These are phyloP conservation scores for Persicaria tinctoria DNA, from an alignment of 148 eudicot species.

Conservation along the genomic window DNA sequence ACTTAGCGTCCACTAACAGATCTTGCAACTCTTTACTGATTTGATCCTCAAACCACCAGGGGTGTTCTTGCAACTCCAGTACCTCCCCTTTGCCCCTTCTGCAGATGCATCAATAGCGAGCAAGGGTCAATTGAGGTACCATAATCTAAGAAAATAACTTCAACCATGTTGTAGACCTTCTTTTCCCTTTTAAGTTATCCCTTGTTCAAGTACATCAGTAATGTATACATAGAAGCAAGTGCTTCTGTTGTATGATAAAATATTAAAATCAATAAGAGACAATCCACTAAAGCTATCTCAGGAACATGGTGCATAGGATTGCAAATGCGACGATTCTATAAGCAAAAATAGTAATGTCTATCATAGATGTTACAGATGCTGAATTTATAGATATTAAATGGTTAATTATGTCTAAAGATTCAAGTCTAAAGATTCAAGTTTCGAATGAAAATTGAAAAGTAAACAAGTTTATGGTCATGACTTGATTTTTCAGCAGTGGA, in stretches of 20 bases:
- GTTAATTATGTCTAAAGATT: neutral
- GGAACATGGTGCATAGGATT: neutral
- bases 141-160: neutral
- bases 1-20: no score
- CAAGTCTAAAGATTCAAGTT: no score
- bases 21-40: no score
- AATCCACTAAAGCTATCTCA: neutral
- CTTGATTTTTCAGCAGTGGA: neutral
- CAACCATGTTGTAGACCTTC: neutral
- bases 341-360: no score
- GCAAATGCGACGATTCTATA: neutral
- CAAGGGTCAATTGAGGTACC: slow-evolving; percentile 93
- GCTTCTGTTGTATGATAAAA: neutral
- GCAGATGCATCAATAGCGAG: slow-evolving; percentile 96
- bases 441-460: neutral
- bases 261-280: no score
- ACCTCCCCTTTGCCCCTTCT: no score
- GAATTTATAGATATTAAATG: neutral
- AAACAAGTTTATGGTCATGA: neutral
- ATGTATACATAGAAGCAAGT: neutral
- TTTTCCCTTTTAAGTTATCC: no score
- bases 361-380: neutral
- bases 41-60: no score
- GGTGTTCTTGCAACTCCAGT: no score
- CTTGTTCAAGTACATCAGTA: no score